Percentiles rank a stretch among this genome's conserved stretches.
These are phyloP conservation scores for Colletotrichum tanaceti DNA, from an alignment of 2,329 filamentous ascomycete species.

Conservation along the genomic window DNA sequence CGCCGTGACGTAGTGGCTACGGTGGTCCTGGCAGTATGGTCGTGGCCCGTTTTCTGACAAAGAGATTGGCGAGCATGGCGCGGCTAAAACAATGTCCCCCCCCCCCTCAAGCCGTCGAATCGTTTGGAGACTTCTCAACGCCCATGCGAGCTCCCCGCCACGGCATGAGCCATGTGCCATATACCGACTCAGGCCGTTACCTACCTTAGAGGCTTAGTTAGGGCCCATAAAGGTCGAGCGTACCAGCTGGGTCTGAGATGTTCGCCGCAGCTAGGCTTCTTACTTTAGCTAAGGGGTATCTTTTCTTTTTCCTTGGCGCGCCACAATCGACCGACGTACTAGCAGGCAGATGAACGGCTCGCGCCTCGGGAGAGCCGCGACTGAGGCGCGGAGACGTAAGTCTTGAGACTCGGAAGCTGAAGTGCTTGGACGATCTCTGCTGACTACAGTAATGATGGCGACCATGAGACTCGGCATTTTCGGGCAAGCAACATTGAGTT, in stretches of 20 bases:
- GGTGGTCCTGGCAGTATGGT: background rate
- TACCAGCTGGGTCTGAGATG: background rate
- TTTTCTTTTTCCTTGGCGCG: too few species aligned
- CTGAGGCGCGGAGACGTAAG: background rate
- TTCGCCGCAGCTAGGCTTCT: background rate
- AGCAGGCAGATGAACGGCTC: background rate
- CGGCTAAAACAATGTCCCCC: background rate
- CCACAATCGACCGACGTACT: background rate
- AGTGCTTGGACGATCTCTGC: background rate
- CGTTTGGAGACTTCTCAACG: background rate
- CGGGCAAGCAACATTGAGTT: background rate
- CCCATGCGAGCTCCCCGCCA: background rate
- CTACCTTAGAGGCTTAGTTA: too few species aligned
- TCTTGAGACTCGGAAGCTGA: background rate
- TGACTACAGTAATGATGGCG: background rate
- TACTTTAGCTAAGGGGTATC: background rate
- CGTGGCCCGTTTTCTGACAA: background rate
- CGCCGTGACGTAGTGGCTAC: constrained; percentile 29
- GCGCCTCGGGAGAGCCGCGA: background rate
- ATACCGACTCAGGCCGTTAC: too few species aligned
- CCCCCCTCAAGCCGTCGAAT: background rate
- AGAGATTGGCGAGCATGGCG: constrained; percentile 18
- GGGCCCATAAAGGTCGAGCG: too few species aligned
- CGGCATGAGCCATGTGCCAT: background rate
- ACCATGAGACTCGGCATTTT: background rate